Base-by-base conservation (phyloP, 257 asterid species). In the Primulina tabacum region DNA sequence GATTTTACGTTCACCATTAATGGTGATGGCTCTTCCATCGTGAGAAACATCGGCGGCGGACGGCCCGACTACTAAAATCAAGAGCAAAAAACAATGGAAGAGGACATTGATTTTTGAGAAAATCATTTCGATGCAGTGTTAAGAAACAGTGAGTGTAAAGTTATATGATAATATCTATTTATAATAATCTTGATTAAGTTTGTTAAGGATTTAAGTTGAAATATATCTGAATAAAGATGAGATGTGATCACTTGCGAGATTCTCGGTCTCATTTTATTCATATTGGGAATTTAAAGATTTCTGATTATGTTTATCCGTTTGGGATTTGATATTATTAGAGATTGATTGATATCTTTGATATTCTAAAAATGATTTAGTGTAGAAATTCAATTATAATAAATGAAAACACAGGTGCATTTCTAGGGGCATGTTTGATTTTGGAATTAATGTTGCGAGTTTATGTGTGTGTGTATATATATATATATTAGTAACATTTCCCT, bases 1-100 rank as follows among this genome's bases (percentile, higher is more conserved):
- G 4, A 86, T 76, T 62, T 76, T 83, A 20, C 88, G 77, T 53
- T 81, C 82, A 17, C 90, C 90, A 74, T 83, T 75, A 6, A 86
- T 80, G 26, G 80, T 69, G 7, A 83, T 79, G 60, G 88, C 87
- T 29, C 73, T 77, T 12, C 71, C 75, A 69, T 86, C 90, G 69
- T 86, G 82, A 60, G 90, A 79, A 55, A 86, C 12, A 43, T 43
- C 55, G 6, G 18, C 55, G n/a, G n/a, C 55, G 16, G 11, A 9
- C 50, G 50, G 2, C 55, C 55, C 7, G 55, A 4, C 55, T 3
- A 43, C n/a, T 2, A 14, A 43, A 43, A 43, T 4, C 6, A 43
- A 43, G 55, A 43, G 55, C 18, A 43, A 14, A 43, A 12, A 11
- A 43, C 55, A 43, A 14, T 43, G 55, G 55, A 43, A 43, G 55